Base-by-base conservation (phyloP, 202 grass and related monocot genomes). In the Digitaria exilis region DNA sequence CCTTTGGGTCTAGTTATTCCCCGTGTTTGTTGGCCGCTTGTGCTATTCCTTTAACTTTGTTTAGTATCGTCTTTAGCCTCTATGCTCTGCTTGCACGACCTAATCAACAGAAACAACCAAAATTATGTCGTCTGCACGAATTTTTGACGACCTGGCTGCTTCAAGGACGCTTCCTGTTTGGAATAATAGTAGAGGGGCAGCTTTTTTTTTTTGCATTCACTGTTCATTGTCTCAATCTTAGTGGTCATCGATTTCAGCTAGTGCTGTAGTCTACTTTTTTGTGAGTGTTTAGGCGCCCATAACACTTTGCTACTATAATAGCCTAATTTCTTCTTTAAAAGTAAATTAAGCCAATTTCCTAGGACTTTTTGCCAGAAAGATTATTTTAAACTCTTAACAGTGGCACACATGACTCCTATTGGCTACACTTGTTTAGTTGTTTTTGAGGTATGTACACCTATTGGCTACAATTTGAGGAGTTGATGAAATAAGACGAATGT, bases 141-240 rank as follows among this genome's bases (percentile, higher is more conserved):
- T 66, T 77, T 85, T 89, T 78, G 65, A 82, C 65, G 25, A 67
- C 17, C 79, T 46, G 31, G 67, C 84, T 52, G 67, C 84, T 73
- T 79, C 74, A 60, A 45, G 60, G 88, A 83, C 80, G 68, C 80
- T 90, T 90, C 84, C 69, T 79, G 43, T 69, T 79, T 54, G 59
- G 79, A 86, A 69, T 39, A 83, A 69, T 19, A 86, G 84, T 69
- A 26, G 31, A 68, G 59, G 67, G 25, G 66, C 6, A n/a, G 19
- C 73, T 32, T 73, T 65, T 86, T 73, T 65, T 86, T 74, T 82
- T n/a, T 54, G 44, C 19, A 68, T 66, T 77, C 72, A 74, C 41
- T 82, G 56, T 67, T 73, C 59, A 42, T 28, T 41, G 31, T 37
- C 48, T 41, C 32, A 28, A n/a, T 52, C 45, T 34, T 7, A 11